phyloP scores from a whole-genome alignment of 768 basidiomycete genomes.

The Mycena rosella region DNA sequence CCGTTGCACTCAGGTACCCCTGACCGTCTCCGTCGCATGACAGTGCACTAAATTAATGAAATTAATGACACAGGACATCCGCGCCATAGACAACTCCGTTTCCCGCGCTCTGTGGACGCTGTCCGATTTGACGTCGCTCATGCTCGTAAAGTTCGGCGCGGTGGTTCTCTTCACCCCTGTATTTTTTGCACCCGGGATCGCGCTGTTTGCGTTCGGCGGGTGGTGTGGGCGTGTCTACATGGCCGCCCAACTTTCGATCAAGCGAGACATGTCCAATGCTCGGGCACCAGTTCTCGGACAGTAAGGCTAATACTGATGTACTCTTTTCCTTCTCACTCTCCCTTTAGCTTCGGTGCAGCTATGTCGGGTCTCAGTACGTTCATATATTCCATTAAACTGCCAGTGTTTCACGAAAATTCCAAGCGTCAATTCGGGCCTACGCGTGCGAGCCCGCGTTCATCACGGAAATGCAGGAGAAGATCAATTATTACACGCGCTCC shows the following conservation, averaged over 20 bases:
- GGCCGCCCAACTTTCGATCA: conserved; percentile 61
- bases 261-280: conserved; percentile 62
- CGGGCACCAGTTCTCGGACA: conserved; percentile 47
- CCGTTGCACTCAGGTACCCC: conserved; percentile 60
- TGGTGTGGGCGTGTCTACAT: conserved; percentile 61
- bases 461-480: conserved; percentile 59
- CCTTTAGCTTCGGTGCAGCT: conserved; percentile 51
- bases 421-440: conserved; percentile 76
- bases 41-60: too few relatives aligned
- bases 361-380: conserved; percentile 55
- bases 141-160: conserved; percentile 51
- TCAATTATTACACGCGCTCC: conserved; percentile 60
- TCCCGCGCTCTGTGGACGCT: conserved; percentile 18
- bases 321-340: conserved; percentile 40
- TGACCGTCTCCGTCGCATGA: too few relatives aligned
- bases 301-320: conserved; percentile 52
- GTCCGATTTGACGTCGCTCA: conserved; percentile 6
- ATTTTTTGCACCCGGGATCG: conserved; percentile 57
- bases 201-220: conserved; percentile 58
- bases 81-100: conserved; percentile 21
- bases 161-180: conserved; percentile 60
- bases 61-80: conserved; percentile 9
- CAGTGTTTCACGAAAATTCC: background rate
- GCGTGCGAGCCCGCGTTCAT: conserved; percentile 64
- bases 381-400: background rate